A percentile compares a stretch with the other conserved stretches of the same genome.
phyloP scores from a whole-genome alignment of 2,329 filamentous ascomycete species.

The Ascosphaera aggregata region DNA sequence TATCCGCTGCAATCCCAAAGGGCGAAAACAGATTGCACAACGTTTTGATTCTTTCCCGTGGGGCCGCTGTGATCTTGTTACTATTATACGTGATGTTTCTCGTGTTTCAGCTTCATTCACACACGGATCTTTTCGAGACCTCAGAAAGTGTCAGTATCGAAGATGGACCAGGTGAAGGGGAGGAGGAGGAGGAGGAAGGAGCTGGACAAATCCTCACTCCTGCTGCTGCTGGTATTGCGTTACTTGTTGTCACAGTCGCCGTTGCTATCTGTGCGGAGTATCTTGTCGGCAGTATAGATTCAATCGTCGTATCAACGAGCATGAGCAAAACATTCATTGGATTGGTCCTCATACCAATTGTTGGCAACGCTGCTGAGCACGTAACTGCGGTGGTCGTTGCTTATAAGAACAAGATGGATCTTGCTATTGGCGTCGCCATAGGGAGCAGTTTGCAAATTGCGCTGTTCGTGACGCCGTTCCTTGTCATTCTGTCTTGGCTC shows the following conservation, averaged over 20 bases:
- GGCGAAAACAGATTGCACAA: conserved; percentile 21
- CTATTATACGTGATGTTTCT: conserved; percentile 55
- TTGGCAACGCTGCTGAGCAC: conserved; percentile 60
- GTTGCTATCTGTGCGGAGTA: conserved; percentile 57
- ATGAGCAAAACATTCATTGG: conserved; percentile 67
- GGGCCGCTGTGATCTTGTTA: conserved; percentile 52
- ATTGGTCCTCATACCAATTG: conserved; percentile 55
- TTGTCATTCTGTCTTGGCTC: conserved; percentile 63
- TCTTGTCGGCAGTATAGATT: conserved; percentile 52
- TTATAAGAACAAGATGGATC: conserved; percentile 43
- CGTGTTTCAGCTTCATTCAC: conserved; percentile 53
- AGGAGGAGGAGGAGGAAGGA: conserved; percentile 16
- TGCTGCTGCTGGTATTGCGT: conserved; percentile 37
- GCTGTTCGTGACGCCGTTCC: conserved; percentile 54
- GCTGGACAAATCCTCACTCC: conserved; percentile 34
- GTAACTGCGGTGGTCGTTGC: conserved; percentile 63
- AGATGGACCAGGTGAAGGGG: conserved; percentile 9
- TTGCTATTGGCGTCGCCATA: conserved; percentile 57
- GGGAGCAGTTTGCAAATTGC: conserved; percentile 68
- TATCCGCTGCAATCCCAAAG: conserved; percentile 37
- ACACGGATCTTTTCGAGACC: conserved; percentile 45
- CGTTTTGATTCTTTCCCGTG: conserved; percentile 49
- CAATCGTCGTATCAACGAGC: conserved; percentile 41
- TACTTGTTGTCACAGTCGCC: conserved; percentile 45
- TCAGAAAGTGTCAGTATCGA: conserved; percentile 1